Base-by-base conservation (phyloP, 2,329 filamentous ascomycete genomes). In the Cordyceps cateniannulata region DNA sequence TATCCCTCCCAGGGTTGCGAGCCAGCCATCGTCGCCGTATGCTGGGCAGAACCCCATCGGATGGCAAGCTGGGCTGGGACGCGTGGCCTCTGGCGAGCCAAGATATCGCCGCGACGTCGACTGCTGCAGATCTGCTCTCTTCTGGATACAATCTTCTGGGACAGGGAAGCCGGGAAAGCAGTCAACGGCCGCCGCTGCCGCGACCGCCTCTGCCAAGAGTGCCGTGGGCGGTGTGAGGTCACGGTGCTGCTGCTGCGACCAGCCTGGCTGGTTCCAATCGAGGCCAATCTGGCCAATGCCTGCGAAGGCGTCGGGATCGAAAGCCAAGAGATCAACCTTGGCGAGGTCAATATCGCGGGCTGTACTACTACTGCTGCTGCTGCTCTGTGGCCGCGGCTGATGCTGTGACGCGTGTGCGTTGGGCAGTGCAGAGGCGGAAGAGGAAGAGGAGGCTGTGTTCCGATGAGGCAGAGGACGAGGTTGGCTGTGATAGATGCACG, bases 401-500 rank as follows among this genome's bases (percentile, higher is more conserved):
- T 47, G 44, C 44, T 22, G 45, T 8, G 6, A 38, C 5, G 35
- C 22, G 35, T 16, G 35, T 38, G 35, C 9, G 35, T 38, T 5
- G 5, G 35, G 35, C 35, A 38, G 35, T 38, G 35, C 35, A 38
- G 35, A 38, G 35, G 35, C 5, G 9, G 35, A 12, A 10, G 27
- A 29, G 27, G 27, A 29, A 8, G 27, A 29, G 27, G 25, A 22
- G 12, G 22, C 10, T 47, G 48, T 16, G 48, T 35, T 14, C 7
- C 24, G 8, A 10, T 10, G 38, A 18, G 44, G 53, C 53, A 9
- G 10, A 27, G 53, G 27, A 32, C 38, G 20, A 18, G 45, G 55
- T 22, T 48, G 60, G 56, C 32, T 65, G 57, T 65, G 62, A 48
- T 64, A 65, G 8, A 64, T 60, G 53, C 64, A 65, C 22, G 56